Conservation (phyloP, 2,329 filamentous ascomycete genomes). For the Podosphaera xanthii region DNA sequence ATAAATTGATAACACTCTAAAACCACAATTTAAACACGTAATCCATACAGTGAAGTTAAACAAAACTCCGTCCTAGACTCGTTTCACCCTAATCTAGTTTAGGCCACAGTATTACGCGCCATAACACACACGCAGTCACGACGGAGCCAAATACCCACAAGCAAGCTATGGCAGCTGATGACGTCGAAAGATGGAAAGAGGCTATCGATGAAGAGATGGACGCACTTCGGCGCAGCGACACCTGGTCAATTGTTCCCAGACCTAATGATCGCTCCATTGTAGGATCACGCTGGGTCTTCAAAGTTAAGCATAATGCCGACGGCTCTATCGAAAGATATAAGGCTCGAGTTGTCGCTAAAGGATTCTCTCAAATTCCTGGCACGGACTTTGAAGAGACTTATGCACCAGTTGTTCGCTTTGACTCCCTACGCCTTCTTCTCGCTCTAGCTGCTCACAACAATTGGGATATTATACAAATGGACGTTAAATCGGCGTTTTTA, state of each 20-base stretch:
- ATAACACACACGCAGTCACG: too few species aligned
- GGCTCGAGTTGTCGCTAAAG: conserved; percentile 1
- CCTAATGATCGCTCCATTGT: neutral
- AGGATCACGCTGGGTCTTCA: neutral
- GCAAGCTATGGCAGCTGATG: neutral
- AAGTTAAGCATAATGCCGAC: neutral
- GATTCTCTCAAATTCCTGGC: conserved; percentile 1
- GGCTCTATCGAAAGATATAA: neutral
- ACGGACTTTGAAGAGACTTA: neutral
- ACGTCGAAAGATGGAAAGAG: neutral
- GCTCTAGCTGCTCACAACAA: neutral
- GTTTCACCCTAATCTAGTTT: too few species aligned
- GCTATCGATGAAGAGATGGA: conserved; percentile 1
- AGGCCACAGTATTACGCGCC: too few species aligned
- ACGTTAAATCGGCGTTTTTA: neutral
- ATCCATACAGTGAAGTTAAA: too few species aligned
- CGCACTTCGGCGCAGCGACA: neutral
- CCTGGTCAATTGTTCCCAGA: neutral
- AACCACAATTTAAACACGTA: too few species aligned
- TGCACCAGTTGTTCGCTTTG: neutral
- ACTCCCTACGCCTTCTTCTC: neutral
- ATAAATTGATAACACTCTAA: too few species aligned
- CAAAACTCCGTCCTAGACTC: too few species aligned
- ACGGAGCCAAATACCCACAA: neutral
- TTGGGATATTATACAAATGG: neutral